Conservation (phyloP, 108 stramenopile genomes). For the Cyclostephanos invisitatus region DNA sequence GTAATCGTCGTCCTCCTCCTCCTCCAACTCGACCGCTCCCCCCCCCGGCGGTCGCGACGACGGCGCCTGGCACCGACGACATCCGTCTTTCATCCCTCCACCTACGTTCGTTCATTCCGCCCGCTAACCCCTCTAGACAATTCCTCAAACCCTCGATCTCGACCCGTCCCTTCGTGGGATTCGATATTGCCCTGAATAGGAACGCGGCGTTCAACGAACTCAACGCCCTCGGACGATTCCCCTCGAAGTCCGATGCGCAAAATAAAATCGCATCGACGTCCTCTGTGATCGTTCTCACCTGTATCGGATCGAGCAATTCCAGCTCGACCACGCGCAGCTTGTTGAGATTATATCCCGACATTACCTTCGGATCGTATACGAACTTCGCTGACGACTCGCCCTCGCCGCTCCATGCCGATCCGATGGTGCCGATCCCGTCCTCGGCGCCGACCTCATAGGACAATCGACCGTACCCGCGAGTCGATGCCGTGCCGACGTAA, state of each 20-base stretch:
- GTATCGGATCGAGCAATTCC: constrained; percentile 79
- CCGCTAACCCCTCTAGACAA: constrained; percentile 60
- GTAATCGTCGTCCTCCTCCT: too few species aligned
- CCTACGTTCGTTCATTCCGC: constrained; percentile 30
- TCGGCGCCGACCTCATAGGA: constrained; percentile 88
- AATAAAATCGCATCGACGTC: constrained; percentile 75
- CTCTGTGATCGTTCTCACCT: constrained; percentile 71
- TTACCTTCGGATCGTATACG: constrained; percentile 54
- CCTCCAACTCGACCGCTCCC: neutral
- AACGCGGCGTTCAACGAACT: constrained; percentile 73
- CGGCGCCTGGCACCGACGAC: neutral
- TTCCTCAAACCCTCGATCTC: constrained; percentile 84
- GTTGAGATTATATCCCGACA: constrained; percentile 80
- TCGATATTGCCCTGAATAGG: constrained; percentile 78
- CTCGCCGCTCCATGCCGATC: constrained; percentile 68
- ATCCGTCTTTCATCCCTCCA: constrained; percentile 22
- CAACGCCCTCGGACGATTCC: constrained; percentile 71
- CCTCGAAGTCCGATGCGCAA: constrained; percentile 86
- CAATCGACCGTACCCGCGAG: constrained; percentile 78
- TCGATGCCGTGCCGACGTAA: constrained; percentile 66
- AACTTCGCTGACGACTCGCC: constrained; percentile 69
- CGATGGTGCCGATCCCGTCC: constrained; percentile 70
- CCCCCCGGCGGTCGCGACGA: neutral
- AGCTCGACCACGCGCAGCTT: constrained; percentile 78
- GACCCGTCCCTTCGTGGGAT: constrained; percentile 80